Conservation (phyloP, 441 rosid genomes). For the Gossypium gossypioides region DNA sequence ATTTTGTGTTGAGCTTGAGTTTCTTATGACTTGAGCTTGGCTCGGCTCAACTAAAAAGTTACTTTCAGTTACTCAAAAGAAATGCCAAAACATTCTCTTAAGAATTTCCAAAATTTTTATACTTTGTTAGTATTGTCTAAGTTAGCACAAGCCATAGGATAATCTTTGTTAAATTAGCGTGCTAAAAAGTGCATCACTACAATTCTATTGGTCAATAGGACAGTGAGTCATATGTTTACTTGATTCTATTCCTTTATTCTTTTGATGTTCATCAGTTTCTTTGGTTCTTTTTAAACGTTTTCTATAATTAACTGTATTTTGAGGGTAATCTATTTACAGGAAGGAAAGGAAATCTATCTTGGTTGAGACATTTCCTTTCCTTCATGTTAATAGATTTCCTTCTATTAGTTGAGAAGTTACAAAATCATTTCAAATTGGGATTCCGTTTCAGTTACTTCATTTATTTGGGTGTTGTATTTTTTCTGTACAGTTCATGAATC, state of each 20-base stretch:
- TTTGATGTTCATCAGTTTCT: neutral
- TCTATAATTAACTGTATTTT: neutral
- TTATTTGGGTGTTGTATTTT: slow-evolving; percentile 1
- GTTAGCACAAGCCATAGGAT: neutral
- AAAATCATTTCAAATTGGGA: neutral
- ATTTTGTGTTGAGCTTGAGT: no score
- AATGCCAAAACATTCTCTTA: neutral
- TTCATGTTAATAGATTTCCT: slow-evolving; percentile 1
- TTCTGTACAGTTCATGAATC: slow-evolving; percentile 1
- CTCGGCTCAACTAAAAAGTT: neutral
- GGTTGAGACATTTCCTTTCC: slow-evolving; percentile 10
- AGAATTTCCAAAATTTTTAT: neutral
- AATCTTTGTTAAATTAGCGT: neutral
- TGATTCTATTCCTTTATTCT: neutral
- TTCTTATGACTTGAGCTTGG: no score
- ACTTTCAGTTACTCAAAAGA: neutral
- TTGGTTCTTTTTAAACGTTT: neutral
- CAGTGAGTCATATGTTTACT: neutral
- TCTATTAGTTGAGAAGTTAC: neutral
- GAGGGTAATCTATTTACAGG: neutral
- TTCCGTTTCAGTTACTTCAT: neutral
- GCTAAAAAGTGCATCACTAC: neutral
- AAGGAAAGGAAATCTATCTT: neutral
- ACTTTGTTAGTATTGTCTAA: neutral
- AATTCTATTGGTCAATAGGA: neutral